Evolutionary conservation across 2,329 filamentous ascomycete species (phyloP).

Genomic region (Beauveria medogensis): DNA sequence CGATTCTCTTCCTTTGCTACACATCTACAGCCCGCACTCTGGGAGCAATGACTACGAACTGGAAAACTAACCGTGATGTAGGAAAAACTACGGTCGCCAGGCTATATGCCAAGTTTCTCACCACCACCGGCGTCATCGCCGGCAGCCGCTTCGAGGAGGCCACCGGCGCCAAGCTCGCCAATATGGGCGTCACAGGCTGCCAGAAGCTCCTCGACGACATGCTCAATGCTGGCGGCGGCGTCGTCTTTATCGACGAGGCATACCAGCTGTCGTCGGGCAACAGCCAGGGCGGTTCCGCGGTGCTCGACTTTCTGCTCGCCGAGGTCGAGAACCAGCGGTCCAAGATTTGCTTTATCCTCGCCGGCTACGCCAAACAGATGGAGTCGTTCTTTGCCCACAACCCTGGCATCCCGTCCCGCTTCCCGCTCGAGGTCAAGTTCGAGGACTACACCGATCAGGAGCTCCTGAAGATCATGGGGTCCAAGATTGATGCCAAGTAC

Average conservation of each 20-base stretch:
- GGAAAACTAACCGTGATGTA: conserved; percentile 14
- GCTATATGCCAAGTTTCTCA: conserved; percentile 59
- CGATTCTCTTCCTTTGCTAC: background rate
- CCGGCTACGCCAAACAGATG: conserved; percentile 68
- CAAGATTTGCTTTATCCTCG: conserved; percentile 63
- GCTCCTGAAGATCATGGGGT: conserved; percentile 51
- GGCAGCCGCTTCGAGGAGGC: conserved; percentile 56
- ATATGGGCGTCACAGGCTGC: conserved; percentile 49
- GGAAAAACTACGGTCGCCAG: conserved; percentile 68
- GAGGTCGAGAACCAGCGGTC: conserved; percentile 66
- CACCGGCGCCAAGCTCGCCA: conserved; percentile 58
- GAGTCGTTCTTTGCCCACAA: conserved; percentile 70
- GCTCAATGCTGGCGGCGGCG: conserved; percentile 53
- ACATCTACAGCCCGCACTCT: background rate
- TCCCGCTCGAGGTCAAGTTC: conserved; percentile 59
- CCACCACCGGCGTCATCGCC: conserved; percentile 52
- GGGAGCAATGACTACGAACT: background rate
- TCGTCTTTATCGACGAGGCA: conserved; percentile 71
- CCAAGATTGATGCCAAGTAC: conserved; percentile 48
- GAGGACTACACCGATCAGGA: conserved; percentile 61
- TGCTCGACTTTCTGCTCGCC: conserved; percentile 63
- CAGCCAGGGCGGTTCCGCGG: conserved; percentile 47
- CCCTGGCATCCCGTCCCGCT: conserved; percentile 59
- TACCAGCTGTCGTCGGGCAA: conserved; percentile 61
- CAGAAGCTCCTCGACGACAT: conserved; percentile 43